Percentiles rank a stretch among this genome's conserved stretches.
phyloP scores from a whole-genome alignment of 169 alveolate species.

The Plasmodium fragile region DNA sequence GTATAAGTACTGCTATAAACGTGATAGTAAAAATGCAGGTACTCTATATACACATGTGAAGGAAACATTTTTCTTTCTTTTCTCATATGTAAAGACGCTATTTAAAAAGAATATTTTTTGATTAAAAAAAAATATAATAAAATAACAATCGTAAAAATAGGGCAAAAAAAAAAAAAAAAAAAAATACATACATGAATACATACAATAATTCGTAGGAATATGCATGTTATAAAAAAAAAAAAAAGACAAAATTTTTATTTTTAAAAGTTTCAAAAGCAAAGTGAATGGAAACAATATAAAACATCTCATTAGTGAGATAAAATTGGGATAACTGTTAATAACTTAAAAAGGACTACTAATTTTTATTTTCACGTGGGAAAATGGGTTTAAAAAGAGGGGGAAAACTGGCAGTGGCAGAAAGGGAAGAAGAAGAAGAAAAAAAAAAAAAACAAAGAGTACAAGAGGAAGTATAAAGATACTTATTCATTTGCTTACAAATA shows the following conservation, averaged over 20 bases:
- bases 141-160: not conserved
- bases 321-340: slow-evolving; percentile 1
- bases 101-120: not conserved
- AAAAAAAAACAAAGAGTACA: not conserved
- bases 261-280: not conserved
- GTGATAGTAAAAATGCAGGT: not conserved
- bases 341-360: slow-evolving; percentile 9
- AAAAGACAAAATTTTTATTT: slow-evolving; percentile 31
- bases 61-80: slow-evolving; percentile 3
- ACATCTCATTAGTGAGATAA: slow-evolving; percentile 16
- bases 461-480: not conserved
- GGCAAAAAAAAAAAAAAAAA: not conserved
- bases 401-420: not conserved
- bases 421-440: not conserved
- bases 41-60: not conserved
- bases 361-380: not conserved
- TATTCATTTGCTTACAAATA: not conserved
- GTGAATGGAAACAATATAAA: slow-evolving; percentile 6
- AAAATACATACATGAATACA: not conserved
- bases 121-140: not conserved
- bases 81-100: not conserved
- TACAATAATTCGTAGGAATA: not conserved
- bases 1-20: not conserved
- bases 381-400: not conserved
- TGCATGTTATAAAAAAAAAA: not conserved